Conservation (phyloP, 305 asterid genomes). For the Vinca major region DNA sequence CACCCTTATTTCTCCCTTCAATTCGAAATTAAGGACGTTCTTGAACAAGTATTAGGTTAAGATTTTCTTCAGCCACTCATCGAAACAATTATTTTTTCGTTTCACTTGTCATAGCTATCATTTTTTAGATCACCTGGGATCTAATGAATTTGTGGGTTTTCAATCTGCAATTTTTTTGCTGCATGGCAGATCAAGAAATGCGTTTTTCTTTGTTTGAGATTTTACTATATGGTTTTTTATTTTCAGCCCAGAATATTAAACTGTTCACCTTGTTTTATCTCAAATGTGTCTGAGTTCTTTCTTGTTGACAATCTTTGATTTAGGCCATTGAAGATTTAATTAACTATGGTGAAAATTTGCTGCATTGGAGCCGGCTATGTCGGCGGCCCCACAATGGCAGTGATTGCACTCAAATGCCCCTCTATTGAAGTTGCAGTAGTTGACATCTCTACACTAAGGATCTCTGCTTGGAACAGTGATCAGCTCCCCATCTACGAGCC, state of each 20-base stretch:
- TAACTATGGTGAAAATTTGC: slow-evolving; percentile 84
- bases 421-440: slow-evolving; percentile 72
- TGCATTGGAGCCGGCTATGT: slow-evolving; percentile 97
- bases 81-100: no score
- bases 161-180: neutral
- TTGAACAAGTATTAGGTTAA: neutral
- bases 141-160: no score
- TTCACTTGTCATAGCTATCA: no score
- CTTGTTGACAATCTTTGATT: neutral
- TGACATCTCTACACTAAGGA: slow-evolving; percentile 73
- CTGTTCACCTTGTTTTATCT: no score
- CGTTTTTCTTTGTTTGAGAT: no score
- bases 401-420: slow-evolving; percentile 89
- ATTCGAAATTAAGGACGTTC: neutral
- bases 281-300: neutral
- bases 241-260: no score
- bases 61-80: no score
- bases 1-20: neutral
- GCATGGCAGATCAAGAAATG: no score
- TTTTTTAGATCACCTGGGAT: neutral
- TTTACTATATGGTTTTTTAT: no score
- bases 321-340: slow-evolving; percentile 7
- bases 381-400: slow-evolving; percentile 99
- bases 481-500: slow-evolving; percentile 94
- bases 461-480: slow-evolving; percentile 86